These are phyloP conservation scores for Vicia villosa DNA, from an alignment of 306 rosid species.

Conservation along the genomic window DNA sequence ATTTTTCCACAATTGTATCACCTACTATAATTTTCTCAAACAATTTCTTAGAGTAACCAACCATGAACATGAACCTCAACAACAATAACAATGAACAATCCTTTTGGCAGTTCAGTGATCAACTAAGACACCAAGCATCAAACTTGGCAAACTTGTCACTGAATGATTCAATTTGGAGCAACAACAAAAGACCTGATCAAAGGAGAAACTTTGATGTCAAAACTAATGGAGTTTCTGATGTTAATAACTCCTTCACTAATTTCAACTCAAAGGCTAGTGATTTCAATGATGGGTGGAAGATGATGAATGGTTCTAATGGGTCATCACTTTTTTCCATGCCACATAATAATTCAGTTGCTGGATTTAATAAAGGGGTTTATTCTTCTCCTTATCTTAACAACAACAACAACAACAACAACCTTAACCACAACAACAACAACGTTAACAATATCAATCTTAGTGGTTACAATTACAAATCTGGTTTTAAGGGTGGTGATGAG, in stretches of 20 bases:
- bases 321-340: conserved; percentile 40
- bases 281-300: conserved; percentile 57
- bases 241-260: conserved; percentile 29
- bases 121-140: conserved; percentile 67
- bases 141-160: conserved; percentile 59
- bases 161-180: conserved; percentile 89
- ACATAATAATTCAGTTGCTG: conserved; percentile 40
- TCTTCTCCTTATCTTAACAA: conserved; percentile 31
- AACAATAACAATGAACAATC: conserved; percentile 65
- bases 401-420: not conserved
- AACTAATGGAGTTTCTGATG: conserved; percentile 50
- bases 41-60: not conserved
- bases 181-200: conserved; percentile 60
- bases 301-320: conserved; percentile 39
- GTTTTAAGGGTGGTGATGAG: conserved; percentile 51
- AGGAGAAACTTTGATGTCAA: conserved; percentile 72
- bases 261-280: conserved; percentile 44
- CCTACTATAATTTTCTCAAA: not conserved
- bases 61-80: conserved; percentile 49
- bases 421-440: conserved; percentile 18
- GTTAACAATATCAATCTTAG: conserved; percentile 37
- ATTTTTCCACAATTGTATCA: not conserved
- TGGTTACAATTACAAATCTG: conserved; percentile 54
- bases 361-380: conserved; percentile 69
- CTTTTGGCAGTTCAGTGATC: conserved; percentile 88